Conservation (phyloP, 1,284 basidiomycete genomes). For the Pseudozyma sp. region DNA sequence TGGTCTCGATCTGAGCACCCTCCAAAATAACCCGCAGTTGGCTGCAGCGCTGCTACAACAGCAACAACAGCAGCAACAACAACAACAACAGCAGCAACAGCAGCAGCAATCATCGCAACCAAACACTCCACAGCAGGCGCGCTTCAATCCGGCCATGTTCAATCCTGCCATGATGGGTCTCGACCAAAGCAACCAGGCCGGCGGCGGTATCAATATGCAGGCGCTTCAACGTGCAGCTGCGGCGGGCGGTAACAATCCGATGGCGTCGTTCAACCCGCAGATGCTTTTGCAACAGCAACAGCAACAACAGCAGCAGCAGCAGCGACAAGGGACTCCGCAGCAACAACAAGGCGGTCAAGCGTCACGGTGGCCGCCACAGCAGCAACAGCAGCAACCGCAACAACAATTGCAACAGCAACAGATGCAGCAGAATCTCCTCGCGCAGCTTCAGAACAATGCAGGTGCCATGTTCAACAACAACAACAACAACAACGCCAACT, state of each 20-base stretch:
- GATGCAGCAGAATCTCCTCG: slow-evolving; percentile 35
- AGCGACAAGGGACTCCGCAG: slow-evolving; percentile 29
- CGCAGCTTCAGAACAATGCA: slow-evolving; percentile 41
- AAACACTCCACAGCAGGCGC: slow-evolving; percentile 31
- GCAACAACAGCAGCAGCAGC: slow-evolving; percentile 33
- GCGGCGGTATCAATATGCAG: slow-evolving; percentile 40
- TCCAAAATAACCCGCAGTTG: slow-evolving; percentile 47
- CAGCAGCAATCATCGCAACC: slow-evolving; percentile 33
- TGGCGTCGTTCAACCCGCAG: slow-evolving; percentile 46
- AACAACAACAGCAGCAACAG: slow-evolving; percentile 38
- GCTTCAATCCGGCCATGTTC: slow-evolving; percentile 40
- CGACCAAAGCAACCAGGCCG: slow-evolving; percentile 34
- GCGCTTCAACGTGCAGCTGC: slow-evolving; percentile 46
- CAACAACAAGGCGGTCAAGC: slow-evolving; percentile 27
- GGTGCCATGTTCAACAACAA: slow-evolving; percentile 36
- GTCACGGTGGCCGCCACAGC: slow-evolving; percentile 32
- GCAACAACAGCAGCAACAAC: slow-evolving; percentile 36
- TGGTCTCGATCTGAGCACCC: slow-evolving; percentile 38
- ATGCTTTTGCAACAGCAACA: slow-evolving; percentile 49
- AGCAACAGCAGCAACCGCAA: slow-evolving; percentile 18
- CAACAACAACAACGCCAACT: slow-evolving; percentile 18
- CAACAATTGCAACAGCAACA: slow-evolving; percentile 34
- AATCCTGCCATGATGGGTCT: slow-evolving; percentile 44
- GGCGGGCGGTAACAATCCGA: slow-evolving; percentile 36
- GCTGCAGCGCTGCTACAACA: slow-evolving; percentile 42